Evolutionary conservation across 306 rosid species (phyloP).

Genomic region (Parietaria judaica): DNA sequence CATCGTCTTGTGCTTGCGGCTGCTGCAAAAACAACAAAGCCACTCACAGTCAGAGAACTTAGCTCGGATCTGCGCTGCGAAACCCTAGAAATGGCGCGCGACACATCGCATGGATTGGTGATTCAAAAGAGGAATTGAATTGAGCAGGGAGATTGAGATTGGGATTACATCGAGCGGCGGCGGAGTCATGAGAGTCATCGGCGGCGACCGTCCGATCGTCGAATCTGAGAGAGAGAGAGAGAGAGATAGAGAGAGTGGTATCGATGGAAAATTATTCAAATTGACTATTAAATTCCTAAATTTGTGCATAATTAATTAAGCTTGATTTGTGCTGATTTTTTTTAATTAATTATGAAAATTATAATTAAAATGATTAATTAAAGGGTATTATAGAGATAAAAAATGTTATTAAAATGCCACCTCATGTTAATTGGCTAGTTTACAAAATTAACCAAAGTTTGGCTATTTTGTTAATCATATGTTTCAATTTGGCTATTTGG

Average conservation of each 20-base stretch:
- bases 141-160: slow-evolving; percentile 6
- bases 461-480: no score
- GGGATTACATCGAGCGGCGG: slow-evolving; percentile 39
- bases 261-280: no score
- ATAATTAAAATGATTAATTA: no score
- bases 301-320: no score
- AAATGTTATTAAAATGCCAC: no score
- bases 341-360: no score
- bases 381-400: no score
- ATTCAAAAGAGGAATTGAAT: slow-evolving; percentile 5
- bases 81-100: slow-evolving; percentile 23
- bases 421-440: no score
- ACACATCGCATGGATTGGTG: slow-evolving; percentile 12
- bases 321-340: no score
- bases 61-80: slow-evolving; percentile 22
- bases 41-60: slow-evolving; percentile 11
- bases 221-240: slow-evolving; percentile 12
- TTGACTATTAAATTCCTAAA: no score
- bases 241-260: slow-evolving; percentile 6
- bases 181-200: slow-evolving; percentile 43
- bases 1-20: slow-evolving; percentile 31
- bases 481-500: no score
- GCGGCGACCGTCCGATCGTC: slow-evolving; percentile 23
- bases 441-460: no score
- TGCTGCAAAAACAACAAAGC: slow-evolving; percentile 18